Conservation (phyloP, 441 rosid genomes). For the Mallotus japonicus region DNA sequence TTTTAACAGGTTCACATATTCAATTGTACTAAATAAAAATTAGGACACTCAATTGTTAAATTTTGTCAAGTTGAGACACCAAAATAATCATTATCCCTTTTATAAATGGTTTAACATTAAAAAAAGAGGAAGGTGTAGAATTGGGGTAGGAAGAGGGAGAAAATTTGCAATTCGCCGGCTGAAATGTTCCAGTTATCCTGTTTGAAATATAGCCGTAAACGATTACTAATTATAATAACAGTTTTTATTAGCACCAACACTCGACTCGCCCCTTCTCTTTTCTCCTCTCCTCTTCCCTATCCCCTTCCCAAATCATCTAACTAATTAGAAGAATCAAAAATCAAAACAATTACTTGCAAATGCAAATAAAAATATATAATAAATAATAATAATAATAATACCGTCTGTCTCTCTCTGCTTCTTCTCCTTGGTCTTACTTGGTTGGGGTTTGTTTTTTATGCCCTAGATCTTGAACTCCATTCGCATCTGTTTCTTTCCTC, state of each 20-base stretch:
- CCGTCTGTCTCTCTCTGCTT: not conserved
- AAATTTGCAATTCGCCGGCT: constrained; percentile 10
- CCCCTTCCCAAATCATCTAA: not conserved
- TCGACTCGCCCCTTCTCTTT: too few relatives aligned
- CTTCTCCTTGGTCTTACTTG: not conserved
- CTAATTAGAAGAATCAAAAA: not conserved
- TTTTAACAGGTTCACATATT: too few relatives aligned
- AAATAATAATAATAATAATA: too few relatives aligned
- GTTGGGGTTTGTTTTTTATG: not conserved
- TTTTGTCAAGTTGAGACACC: too few relatives aligned
- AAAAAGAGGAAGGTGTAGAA: too few relatives aligned
- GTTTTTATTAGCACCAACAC: not conserved
- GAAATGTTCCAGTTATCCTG: not conserved
- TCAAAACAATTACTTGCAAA: not conserved
- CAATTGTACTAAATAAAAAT: too few relatives aligned
- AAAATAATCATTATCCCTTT: too few relatives aligned
- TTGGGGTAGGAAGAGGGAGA: not conserved
- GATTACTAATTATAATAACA: not conserved
- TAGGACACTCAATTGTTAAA: too few relatives aligned
- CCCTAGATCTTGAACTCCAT: constrained; percentile 11
- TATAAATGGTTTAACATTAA: too few relatives aligned
- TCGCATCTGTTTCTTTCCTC: not conserved
- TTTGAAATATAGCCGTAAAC: not conserved
- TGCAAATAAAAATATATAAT: not conserved
- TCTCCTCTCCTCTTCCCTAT: not conserved